Evolutionary conservation across 495 filamentous ascomycete species (phyloP).

Genomic region (Neurospora sublineolata): DNA sequence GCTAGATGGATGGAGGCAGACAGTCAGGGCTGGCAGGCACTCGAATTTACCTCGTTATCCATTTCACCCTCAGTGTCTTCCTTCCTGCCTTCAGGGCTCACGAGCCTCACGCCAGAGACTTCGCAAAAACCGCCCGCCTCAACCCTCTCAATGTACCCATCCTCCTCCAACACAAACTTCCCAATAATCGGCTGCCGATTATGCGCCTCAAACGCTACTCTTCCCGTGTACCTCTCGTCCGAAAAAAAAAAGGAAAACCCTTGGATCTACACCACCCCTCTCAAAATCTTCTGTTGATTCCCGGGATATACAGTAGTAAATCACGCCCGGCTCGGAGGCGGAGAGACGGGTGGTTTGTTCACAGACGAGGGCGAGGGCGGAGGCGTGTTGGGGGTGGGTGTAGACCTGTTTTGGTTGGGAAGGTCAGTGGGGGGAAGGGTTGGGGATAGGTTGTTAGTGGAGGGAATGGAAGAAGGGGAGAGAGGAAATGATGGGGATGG

Average conservation of each 20-base stretch:
- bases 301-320: constrained; percentile 24
- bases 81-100: too few species aligned
- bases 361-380: constrained; percentile 24
- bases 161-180: constrained; percentile 22
- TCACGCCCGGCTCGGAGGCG: constrained; percentile 19
- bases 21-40: too few species aligned
- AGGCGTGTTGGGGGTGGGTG: constrained; percentile 25
- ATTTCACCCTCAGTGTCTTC: too few species aligned
- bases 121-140: constrained; percentile 20
- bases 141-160: constrained; percentile 17
- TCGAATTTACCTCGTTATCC: too few species aligned
- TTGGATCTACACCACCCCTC: neutral
- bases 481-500: neutral
- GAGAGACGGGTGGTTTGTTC: constrained; percentile 22
- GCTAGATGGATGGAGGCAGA: too few species aligned
- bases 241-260: constrained; percentile 30
- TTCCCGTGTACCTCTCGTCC: constrained; percentile 20
- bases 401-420: constrained; percentile 10
- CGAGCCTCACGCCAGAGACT: neutral
- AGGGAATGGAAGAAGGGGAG: too few species aligned
- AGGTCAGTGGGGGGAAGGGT: too few species aligned
- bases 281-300: constrained; percentile 4
- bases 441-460: too few species aligned
- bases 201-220: constrained; percentile 23
- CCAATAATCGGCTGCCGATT: constrained; percentile 21